phyloP scores from a whole-genome alignment of 1,284 basidiomycete genomes.

The Xerocomus nothofagi region DNA sequence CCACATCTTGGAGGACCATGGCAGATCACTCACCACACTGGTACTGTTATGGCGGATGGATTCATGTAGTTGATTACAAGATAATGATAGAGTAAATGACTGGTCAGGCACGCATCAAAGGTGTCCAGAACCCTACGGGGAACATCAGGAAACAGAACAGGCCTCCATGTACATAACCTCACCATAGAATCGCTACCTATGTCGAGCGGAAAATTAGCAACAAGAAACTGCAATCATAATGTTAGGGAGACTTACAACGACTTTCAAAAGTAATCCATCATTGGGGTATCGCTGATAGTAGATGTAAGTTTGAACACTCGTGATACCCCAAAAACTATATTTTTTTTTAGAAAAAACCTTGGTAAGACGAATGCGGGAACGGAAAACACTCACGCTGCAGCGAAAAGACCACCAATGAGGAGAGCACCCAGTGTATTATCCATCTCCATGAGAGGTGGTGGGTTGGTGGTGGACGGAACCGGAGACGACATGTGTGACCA shows the following conservation, averaged over 20 bases:
- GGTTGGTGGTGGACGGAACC: not conserved
- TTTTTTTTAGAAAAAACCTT: not conserved
- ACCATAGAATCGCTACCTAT: constrained; percentile 25
- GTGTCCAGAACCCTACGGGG: constrained; percentile 45
- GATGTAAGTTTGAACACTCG: constrained; percentile 52
- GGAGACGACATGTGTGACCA: constrained; percentile 11
- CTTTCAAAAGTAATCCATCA: constrained; percentile 42
- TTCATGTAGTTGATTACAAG: constrained; percentile 51
- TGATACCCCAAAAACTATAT: constrained; percentile 60
- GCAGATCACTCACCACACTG: constrained; percentile 45
- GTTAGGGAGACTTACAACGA: constrained; percentile 36
- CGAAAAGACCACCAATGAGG: constrained; percentile 46
- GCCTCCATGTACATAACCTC: not conserved
- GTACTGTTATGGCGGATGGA: constrained; percentile 40
- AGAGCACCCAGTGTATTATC: constrained; percentile 50
- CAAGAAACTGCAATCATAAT: too few relatives aligned
- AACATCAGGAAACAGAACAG: not conserved
- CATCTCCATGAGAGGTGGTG: constrained; percentile 4
- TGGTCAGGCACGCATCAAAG: constrained; percentile 47
- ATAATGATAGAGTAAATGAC: constrained; percentile 54
- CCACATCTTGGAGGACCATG: not conserved
- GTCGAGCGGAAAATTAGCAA: not conserved
- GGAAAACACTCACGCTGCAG: constrained; percentile 40
- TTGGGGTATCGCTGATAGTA: constrained; percentile 46
- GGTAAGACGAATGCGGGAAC: not conserved